Evolutionary conservation across 495 filamentous ascomycete species (phyloP), one percentile per base, ranked within the genome.

Genomic region (Hyaloscypha variabilis): DNA sequence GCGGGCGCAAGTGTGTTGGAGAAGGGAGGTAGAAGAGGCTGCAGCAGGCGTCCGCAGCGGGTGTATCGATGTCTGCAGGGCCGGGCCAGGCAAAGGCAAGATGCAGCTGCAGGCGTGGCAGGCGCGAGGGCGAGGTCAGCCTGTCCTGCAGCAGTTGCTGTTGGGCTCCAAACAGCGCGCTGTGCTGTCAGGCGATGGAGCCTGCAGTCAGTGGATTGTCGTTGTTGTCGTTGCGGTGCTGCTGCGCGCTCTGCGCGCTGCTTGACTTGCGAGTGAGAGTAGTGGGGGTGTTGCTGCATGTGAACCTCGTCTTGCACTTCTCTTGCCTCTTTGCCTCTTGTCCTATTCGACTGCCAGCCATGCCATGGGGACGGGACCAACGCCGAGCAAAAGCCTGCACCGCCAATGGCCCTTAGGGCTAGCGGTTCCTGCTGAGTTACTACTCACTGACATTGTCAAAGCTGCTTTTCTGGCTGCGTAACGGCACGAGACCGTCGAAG

Each of bases 331-430:
- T 52, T 19, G 24, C 17, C 24, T 52, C 49, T 52, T 34, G n/a
- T 36, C 28, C 42, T 25, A 30, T 36, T 60, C 42, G 31, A 17
- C 58, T 46, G 28, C 58, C 58, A 49, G 49, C 25, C 31, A 46
- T 46, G 39, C 39, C 13, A 46, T 10, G 39, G 11, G 39, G 39
- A n/a, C n/a, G n/a, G n/a, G n/a, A n/a, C n/a, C n/a, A n/a, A n/a
- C 31, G 31, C 31, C 31, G 5, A 5, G 13, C 31, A 36, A 13
- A 36, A 13, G 31, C 31, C 31, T 36, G 31, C 31, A 36, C 5
- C 5, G 31, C 31, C 31, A 36, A 13, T 36, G n/a, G n/a, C n/a
- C n/a, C n/a, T n/a, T 36, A 36, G 5, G 31, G 31, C 31, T 36
- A 36, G 31, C 31, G 31, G 31, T 13, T 36, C n/a, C n/a, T n/a